Conservation (phyloP, 352 stramenopile species). For the Globisporangium barbulae region DNA sequence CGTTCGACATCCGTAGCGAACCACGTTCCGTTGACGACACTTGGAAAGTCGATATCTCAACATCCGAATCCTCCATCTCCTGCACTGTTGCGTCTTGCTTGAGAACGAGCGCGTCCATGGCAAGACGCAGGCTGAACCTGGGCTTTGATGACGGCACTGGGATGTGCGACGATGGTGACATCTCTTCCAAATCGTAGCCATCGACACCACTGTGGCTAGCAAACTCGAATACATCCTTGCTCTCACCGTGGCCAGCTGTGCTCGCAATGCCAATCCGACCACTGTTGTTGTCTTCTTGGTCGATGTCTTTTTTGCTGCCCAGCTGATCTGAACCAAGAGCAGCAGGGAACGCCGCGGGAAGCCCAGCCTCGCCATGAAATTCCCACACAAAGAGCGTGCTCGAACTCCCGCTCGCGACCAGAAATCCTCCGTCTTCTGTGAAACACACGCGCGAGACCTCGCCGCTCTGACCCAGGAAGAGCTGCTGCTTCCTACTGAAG, state of each 20-base stretch:
- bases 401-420: slow-evolving; percentile 42
- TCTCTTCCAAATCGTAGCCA: slow-evolving; percentile 10
- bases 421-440: slow-evolving; percentile 29
- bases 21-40: slow-evolving; percentile 4
- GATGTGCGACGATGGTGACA: slow-evolving; percentile 17
- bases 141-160: slow-evolving; percentile 26
- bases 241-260: neutral
- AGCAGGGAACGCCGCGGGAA: neutral
- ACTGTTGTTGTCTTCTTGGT: neutral
- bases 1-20: slow-evolving; percentile 4
- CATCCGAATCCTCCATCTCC: neutral
- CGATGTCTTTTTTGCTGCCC: neutral
- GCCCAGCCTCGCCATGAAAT: slow-evolving; percentile 37
- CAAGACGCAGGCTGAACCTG: slow-evolving; percentile 32
- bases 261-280: neutral
- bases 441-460: slow-evolving; percentile 39
- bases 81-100: neutral
- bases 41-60: slow-evolving; percentile 4
- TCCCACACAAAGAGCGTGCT: slow-evolving; percentile 58
- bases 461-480: slow-evolving; percentile 42
- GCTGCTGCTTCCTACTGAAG: slow-evolving; percentile 55
- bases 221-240: neutral
- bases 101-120: slow-evolving; percentile 32
- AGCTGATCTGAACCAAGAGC: neutral
- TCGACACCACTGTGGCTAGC: neutral